phyloP scores from a whole-genome alignment of 1,284 basidiomycete genomes.

The Fomes fomentarius region DNA sequence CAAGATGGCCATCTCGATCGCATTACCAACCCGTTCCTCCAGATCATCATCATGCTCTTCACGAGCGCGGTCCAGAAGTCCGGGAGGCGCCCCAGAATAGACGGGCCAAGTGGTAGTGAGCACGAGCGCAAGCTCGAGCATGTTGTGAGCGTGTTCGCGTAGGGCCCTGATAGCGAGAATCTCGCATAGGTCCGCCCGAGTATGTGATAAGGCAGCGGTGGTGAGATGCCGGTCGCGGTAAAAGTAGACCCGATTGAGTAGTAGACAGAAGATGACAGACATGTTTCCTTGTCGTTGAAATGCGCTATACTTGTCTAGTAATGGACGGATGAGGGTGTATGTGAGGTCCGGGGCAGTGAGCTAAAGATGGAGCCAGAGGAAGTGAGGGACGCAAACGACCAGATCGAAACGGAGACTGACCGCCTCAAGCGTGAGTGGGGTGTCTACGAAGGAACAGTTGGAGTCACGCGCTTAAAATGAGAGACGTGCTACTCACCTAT shows the following conservation, averaged over 20 bases:
- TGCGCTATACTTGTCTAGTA: slow-evolving; percentile 72
- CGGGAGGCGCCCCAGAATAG: slow-evolving; percentile 79
- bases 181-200: slow-evolving; percentile 86
- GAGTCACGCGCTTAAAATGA: slow-evolving; percentile 5
- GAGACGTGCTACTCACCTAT: slow-evolving; percentile 48
- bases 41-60: slow-evolving; percentile 76
- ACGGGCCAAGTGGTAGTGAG: slow-evolving; percentile 89
- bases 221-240: slow-evolving; percentile 71
- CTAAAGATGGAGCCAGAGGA: slow-evolving; percentile 40
- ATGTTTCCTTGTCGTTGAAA: slow-evolving; percentile 69
- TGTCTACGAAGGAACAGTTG: slow-evolving; percentile 49
- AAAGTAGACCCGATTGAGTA: slow-evolving; percentile 90
- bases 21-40: slow-evolving; percentile 83
- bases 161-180: slow-evolving; percentile 85
- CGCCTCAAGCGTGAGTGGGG: slow-evolving; percentile 76
- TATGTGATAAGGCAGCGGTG: slow-evolving; percentile 68
- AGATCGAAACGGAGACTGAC: slow-evolving; percentile 38
- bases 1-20: slow-evolving; percentile 90
- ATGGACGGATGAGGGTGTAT: slow-evolving; percentile 80
- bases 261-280: slow-evolving; percentile 84
- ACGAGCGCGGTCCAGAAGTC: slow-evolving; percentile 61
- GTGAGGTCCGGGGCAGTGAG: slow-evolving; percentile 83
- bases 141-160: slow-evolving; percentile 75
- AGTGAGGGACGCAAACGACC: background rate
- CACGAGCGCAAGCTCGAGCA: slow-evolving; percentile 78